Base-by-base conservation (phyloP, 73 alveolate genomes). In the Breviolum minutum region DNA sequence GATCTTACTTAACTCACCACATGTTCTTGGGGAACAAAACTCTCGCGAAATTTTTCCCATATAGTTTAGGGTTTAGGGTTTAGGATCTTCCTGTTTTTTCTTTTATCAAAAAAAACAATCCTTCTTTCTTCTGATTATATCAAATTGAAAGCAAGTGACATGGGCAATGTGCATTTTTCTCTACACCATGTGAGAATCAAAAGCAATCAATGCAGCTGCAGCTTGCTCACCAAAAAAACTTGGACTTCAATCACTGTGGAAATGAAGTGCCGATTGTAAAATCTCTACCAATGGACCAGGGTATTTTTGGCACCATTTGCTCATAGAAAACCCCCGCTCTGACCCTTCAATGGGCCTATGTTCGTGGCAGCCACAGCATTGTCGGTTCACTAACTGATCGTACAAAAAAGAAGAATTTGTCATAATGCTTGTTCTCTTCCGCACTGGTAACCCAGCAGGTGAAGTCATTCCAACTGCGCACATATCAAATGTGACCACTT, bases 11-110 rank as follows among this genome's bases (percentile, higher is more conserved):
- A 73, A 24, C 77, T 68, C 54, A 40, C 54, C 54, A 40, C 54
- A 40, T 40, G 0, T 0, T 40, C 3, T 3, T 40, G 54, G 54
- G 54, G 54, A 40, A 40, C 54, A 40, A 68, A 68, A 68, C 77
- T 68, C 77, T 68, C 77, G 77, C 77, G 77, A 68, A 2, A 2
- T 68, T 68, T 68, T 68, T 68, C 6, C 5, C 5, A 19, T 24
- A 73, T 16, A 11, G 82, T 73, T 73, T 73, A 24, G 83, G 83
- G 83, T 73, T 73, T 19, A 73, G n/a, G 83, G 83, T 73, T 73
- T 73, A 26, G 48, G 32, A 66, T 66, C 17, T 66, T n/a, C n/a
- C n/a, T 17, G 77, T 22, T 68, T 68, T 14, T 22, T 17, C 74
- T 17, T 13, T 66, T 66, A 11, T 66, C 17, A 66, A 17, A 66